Evolutionary conservation across 1,284 basidiomycete species (phyloP), one percentile per base, ranked within the genome.

Genomic region (Sporisorium graminicola): DNA sequence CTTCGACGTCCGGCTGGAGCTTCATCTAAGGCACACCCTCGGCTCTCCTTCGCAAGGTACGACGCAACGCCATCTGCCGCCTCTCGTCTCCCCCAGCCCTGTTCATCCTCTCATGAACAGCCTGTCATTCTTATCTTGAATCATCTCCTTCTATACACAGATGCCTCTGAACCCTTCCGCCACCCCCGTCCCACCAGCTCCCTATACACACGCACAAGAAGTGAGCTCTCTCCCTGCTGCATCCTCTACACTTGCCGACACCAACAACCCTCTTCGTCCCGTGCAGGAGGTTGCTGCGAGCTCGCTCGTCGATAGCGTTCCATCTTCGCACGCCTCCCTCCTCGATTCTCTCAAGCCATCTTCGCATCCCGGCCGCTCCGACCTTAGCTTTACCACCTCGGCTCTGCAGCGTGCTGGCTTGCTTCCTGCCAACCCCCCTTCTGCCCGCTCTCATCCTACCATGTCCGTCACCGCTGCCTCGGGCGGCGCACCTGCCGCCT

Each of bases 201-300:
- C 67, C 29, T 14, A 47, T 29, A 51, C 54, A 59, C 56, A 58
- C 66, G 60, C 60, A 20, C 33, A 54, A 56, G 50, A 53, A 58
- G 50, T 59, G 10, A 52, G 33, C 52, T 51, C 60, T 37, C 37
- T 60, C 14, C 27, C 66, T 35, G 42, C 52, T 42, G 16, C 56
- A 43, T 22, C 58, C 20, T 29, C 58, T 24, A 37, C 52, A 20
- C 18, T 49, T 14, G 22, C 54, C 26, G 40, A 54, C 61, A 46
- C 60, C 44, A 35, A 3, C 22, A 27, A 52, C 22, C 65, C 71
- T 40, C 65, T 74, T 31, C 65, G 60, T 50, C 65, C 65, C n/a
- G 72, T 74, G 58, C 72, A 74, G 66, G 62, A 74, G 57, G 58
- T 66, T 49, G 71, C 71, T 61, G 49, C 61, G n/a, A 51, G 42